Evolutionary conservation across 495 filamentous ascomycete species (phyloP).

Genomic region (Letharia columbiana): DNA sequence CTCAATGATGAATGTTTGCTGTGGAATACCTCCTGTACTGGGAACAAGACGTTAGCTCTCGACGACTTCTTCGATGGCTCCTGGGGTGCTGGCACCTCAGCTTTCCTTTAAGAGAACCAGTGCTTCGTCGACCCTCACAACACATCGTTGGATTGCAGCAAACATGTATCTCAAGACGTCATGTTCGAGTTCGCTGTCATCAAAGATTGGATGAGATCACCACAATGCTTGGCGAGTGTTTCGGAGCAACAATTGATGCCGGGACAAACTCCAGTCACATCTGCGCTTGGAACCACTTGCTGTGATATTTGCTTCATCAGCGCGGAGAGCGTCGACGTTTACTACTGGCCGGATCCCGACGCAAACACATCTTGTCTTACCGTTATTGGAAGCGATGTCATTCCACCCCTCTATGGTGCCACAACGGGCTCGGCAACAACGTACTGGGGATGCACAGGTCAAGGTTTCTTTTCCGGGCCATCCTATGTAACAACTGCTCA

Average conservation of each 20-base stretch:
- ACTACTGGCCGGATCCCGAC: conserved; percentile 11
- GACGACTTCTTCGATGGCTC: not conserved
- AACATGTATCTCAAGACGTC: not conserved
- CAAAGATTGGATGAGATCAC: conserved; percentile 4
- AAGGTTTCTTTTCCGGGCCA: not conserved
- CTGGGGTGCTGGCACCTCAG: not conserved
- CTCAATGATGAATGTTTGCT: conserved; percentile 9
- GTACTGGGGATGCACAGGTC: conserved; percentile 6
- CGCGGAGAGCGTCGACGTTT: conserved; percentile 8
- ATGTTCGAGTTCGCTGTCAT: not conserved
- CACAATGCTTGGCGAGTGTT: not conserved
- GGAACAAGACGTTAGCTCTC: not conserved
- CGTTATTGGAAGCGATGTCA: conserved; percentile 6
- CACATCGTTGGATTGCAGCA: not conserved
- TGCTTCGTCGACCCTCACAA: not conserved
- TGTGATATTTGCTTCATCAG: conserved; percentile 1
- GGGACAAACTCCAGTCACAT: not conserved
- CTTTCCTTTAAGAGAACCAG: not conserved
- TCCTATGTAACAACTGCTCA: conserved; percentile 5
- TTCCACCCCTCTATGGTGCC: conserved; percentile 2
- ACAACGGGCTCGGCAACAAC: conserved; percentile 4
- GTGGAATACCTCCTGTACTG: conserved; percentile 1
- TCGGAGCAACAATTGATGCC: not conserved
- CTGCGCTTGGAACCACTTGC: not conserved
- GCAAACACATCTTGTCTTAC: conserved; percentile 8